Evolutionary conservation across 352 stramenopile genomes (phyloP).

Genomic region (Globisporangium abappressorium): DNA sequence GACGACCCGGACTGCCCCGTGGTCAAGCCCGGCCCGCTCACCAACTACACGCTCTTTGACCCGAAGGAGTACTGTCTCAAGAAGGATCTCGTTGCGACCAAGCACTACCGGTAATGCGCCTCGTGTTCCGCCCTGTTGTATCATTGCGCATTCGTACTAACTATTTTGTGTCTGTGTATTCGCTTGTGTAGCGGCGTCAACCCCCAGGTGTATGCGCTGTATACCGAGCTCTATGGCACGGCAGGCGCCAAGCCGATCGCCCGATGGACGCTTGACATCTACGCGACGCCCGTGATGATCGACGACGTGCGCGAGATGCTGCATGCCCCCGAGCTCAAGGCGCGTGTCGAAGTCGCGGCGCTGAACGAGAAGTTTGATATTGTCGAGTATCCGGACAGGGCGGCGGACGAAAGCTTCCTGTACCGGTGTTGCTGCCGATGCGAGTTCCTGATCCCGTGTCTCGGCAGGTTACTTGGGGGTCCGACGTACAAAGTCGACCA

Average conservation of each 20-base stretch:
- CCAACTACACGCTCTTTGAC: conserved; percentile 75
- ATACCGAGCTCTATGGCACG: conserved; percentile 71
- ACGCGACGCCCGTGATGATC: conserved; percentile 71
- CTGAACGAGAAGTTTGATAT: conserved; percentile 58
- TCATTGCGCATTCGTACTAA: not conserved
- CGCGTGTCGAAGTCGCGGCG: conserved; percentile 56
- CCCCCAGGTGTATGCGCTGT: conserved; percentile 74
- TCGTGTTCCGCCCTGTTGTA: not conserved
- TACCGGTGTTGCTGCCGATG: conserved; percentile 77
- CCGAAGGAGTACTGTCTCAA: conserved; percentile 61
- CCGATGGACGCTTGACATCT: conserved; percentile 76
- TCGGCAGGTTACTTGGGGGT: conserved; percentile 60
- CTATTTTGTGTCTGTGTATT: not conserved
- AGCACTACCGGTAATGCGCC: conserved; percentile 56
- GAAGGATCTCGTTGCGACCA: conserved; percentile 55
- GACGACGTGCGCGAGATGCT: conserved; percentile 77
- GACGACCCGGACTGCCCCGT: conserved; percentile 48
- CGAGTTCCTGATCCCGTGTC: conserved; percentile 69
- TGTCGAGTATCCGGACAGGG: conserved; percentile 19
- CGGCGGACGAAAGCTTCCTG: conserved; percentile 41
- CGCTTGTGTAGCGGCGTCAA: conserved; percentile 52
- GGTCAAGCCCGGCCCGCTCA: conserved; percentile 53
- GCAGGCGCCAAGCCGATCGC: conserved; percentile 63
- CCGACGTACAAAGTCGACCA: conserved; percentile 61
- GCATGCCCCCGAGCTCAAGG: conserved; percentile 55